These are phyloP conservation scores for Torulaspora quercuum DNA, from an alignment of 805 yeast species.

Conservation along the genomic window DNA sequence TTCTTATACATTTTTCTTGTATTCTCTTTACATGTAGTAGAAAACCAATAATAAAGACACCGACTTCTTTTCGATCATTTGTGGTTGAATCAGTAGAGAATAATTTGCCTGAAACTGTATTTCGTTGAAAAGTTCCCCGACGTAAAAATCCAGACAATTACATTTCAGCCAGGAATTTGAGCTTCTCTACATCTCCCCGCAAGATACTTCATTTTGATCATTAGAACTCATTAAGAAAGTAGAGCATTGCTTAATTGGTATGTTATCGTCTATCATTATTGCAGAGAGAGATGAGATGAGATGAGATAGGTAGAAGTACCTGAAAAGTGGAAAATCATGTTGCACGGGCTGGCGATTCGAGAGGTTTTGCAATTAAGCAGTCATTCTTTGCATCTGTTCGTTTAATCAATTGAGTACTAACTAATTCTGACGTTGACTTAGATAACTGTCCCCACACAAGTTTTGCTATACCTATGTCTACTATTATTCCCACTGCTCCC, in stretches of 20 bases:
- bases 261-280: neutral
- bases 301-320: constrained; percentile 2
- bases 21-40: constrained; percentile 3
- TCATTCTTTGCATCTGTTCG: too few species aligned
- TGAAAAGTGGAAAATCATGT: neutral
- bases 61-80: constrained; percentile 4
- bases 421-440: constrained; percentile 2
- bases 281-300: constrained; percentile 7
- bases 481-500: constrained; percentile 62
- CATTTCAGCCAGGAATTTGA: too few species aligned
- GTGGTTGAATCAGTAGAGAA: neutral
- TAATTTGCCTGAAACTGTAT: neutral
- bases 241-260: too few species aligned
- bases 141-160: neutral
- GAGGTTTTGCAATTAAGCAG: too few species aligned
- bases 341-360: too few species aligned
- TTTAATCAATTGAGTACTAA: constrained; percentile 1
- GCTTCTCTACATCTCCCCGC: too few species aligned
- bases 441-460: constrained; percentile 11
- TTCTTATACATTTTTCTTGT: constrained; percentile 6
- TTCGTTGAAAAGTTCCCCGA: constrained; percentile 3
- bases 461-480: constrained; percentile 33
- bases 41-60: constrained; percentile 15
- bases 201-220: too few species aligned
- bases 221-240: too few species aligned